A percentile compares a stretch with the other conserved stretches of the same genome.
Conservation (phyloP, 1,139 yeast species). For the Wickerhamomyces sp. region DNA sequence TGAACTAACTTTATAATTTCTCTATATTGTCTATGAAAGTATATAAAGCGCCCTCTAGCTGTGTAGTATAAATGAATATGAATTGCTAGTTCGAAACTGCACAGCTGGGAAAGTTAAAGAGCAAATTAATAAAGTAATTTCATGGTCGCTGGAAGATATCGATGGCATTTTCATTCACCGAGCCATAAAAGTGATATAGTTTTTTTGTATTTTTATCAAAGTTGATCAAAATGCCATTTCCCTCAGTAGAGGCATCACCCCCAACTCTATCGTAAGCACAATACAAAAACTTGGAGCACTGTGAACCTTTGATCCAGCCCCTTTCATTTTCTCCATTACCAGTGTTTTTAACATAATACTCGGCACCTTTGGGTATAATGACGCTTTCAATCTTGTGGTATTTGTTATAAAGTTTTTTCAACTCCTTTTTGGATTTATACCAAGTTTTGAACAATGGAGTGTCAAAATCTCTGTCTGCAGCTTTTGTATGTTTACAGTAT, state of each 20-base stretch:
- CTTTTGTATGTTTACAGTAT: slow-evolving; percentile 45
- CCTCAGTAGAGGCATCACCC: slow-evolving; percentile 15
- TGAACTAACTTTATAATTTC: too few species aligned
- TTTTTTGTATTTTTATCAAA: slow-evolving; percentile 10
- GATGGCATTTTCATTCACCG: slow-evolving; percentile 7
- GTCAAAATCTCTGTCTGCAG: slow-evolving; percentile 24
- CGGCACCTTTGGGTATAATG: slow-evolving; percentile 50
- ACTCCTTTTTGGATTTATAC: slow-evolving; percentile 21
- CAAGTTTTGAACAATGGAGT: slow-evolving; percentile 1
- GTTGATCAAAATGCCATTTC: slow-evolving; percentile 14
- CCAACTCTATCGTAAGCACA: slow-evolving; percentile 53
- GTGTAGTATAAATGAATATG: too few species aligned
- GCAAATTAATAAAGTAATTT: too few species aligned
- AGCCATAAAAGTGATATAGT: slow-evolving; percentile 14
- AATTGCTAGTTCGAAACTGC: too few species aligned
- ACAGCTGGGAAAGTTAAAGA: too few species aligned
- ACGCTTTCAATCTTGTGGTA: slow-evolving; percentile 46
- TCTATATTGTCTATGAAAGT: too few species aligned
- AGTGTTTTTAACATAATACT: slow-evolving; percentile 31
- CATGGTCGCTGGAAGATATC: too few species aligned
- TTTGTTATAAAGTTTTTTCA: slow-evolving; percentile 32
- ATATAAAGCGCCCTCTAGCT: too few species aligned
- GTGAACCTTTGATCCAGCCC: slow-evolving; percentile 52
- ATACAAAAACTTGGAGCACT: slow-evolving; percentile 48
- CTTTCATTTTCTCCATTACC: slow-evolving; percentile 43